phyloP scores from a whole-genome alignment of 2,329 filamentous ascomycete genomes.

The Myriosclerotinia scirpicola region DNA sequence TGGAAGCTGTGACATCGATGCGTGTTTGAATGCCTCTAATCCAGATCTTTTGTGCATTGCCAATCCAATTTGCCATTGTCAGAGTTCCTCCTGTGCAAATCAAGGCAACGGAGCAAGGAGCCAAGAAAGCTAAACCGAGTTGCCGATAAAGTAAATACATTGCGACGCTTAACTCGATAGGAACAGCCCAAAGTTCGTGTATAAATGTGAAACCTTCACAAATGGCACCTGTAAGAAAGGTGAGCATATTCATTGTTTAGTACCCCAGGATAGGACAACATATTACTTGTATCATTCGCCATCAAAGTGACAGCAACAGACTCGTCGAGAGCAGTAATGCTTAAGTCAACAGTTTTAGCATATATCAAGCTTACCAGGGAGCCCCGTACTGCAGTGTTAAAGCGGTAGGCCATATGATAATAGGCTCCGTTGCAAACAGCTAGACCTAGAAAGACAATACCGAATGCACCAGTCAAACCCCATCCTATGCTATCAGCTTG shows the following conservation, averaged over 20 bases:
- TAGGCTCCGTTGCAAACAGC: conserved; percentile 34
- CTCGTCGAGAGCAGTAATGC: conserved; percentile 34
- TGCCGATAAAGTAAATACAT: conserved; percentile 38
- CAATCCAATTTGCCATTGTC: conserved; percentile 32
- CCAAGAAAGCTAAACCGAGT: conserved; percentile 36
- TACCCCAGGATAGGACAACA: background rate
- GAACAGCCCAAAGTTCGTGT: conserved; percentile 40
- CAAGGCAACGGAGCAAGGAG: conserved; percentile 32
- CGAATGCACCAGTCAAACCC: conserved; percentile 31
- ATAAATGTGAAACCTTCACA: conserved; percentile 37
- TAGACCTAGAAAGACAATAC: conserved; percentile 35
- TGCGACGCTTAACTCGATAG: conserved; percentile 37
- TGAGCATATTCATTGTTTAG: background rate
- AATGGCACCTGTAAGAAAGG: conserved; percentile 29
- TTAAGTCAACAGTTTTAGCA: conserved; percentile 35
- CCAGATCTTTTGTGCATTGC: conserved; percentile 38
- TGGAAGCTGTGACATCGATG: conserved; percentile 37
- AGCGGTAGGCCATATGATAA: conserved; percentile 29
- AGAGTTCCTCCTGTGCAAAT: conserved; percentile 36
- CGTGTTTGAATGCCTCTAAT: conserved; percentile 39
- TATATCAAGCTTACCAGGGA: conserved; percentile 36
- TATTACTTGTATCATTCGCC: conserved; percentile 23
- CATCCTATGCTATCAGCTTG: conserved; percentile 28
- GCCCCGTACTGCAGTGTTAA: conserved; percentile 33
- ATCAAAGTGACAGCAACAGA: conserved; percentile 29